Conservation (phyloP, 805 yeast species). For the Clavispora vitiphila region DNA sequence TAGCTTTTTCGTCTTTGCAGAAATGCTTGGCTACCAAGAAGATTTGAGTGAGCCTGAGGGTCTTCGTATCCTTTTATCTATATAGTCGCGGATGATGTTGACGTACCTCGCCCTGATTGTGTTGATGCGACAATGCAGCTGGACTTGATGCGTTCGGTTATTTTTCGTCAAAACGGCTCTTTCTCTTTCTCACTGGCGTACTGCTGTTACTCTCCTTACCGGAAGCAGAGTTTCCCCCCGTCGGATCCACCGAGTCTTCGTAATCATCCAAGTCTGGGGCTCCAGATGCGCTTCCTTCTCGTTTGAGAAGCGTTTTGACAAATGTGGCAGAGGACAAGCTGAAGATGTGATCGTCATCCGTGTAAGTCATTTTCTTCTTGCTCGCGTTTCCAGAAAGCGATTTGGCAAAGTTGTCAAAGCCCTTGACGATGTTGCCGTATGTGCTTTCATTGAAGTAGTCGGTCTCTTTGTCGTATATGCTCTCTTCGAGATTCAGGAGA, state of each 20-base stretch:
- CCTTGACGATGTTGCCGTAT: constrained; percentile 82
- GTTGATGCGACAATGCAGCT: no score
- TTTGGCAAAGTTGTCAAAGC: constrained; percentile 78
- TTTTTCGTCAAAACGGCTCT: constrained; percentile 4
- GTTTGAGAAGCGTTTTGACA: constrained; percentile 50
- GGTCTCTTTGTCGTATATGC: constrained; percentile 72
- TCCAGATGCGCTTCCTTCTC: constrained; percentile 35
- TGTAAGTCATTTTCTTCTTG: constrained; percentile 47
- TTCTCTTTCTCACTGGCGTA: constrained; percentile 14
- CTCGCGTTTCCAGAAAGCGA: constrained; percentile 27
- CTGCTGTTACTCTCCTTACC: constrained; percentile 3
- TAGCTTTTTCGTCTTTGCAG: not conserved
- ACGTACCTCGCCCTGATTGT: no score
- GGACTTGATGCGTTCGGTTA: no score
- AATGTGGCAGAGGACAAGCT: constrained; percentile 69
- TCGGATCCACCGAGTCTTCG: constrained; percentile 17
- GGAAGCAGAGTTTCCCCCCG: constrained; percentile 1
- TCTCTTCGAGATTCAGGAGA: constrained; percentile 64
- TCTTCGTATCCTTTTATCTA: no score
- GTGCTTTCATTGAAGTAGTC: constrained; percentile 68
- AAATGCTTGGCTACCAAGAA: no score
- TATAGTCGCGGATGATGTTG: no score
- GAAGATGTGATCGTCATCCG: constrained; percentile 78
- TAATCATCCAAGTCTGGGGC: constrained; percentile 16
- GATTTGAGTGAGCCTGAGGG: no score